Evolutionary conservation across 345 rosid species (phyloP).

Genomic region (Luvunga scandens): DNA sequence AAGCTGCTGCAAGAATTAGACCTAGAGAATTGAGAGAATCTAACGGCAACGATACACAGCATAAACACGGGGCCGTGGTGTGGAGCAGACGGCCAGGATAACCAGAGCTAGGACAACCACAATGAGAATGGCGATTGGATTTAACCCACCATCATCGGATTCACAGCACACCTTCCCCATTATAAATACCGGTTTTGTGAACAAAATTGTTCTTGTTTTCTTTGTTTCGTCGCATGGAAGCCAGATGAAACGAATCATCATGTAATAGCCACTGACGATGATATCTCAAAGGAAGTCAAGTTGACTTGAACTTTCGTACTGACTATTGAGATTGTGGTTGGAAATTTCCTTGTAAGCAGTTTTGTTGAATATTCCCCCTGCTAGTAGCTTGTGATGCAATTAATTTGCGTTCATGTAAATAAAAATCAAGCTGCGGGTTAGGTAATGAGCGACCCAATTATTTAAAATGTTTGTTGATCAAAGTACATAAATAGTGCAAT

Average conservation of each 20-base stretch:
- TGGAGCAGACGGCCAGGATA: constrained; percentile 34
- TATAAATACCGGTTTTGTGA: constrained; percentile 1
- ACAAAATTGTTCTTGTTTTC: constrained; percentile 5
- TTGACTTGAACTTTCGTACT: constrained; percentile 1
- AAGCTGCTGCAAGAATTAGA: neutral
- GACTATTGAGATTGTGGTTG: neutral
- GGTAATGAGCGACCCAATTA: neutral
- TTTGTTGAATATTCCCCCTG: neutral
- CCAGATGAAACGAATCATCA: neutral
- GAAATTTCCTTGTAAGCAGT: neutral
- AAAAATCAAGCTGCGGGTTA: too few relatives aligned
- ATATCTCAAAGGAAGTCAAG: neutral
- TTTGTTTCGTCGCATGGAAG: neutral
- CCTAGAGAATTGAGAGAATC: neutral
- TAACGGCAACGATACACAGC: constrained; percentile 28
- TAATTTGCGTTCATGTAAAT: too few relatives aligned
- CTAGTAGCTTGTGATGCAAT: too few relatives aligned
- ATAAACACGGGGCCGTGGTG: constrained; percentile 25
- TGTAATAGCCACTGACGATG: neutral
- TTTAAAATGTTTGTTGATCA: neutral
- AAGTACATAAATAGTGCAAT: neutral
- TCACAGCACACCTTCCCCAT: constrained; percentile 41
- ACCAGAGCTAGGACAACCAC: constrained; percentile 37
- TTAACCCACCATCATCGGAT: constrained; percentile 25
- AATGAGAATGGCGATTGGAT: constrained; percentile 23